Conservation (phyloP, 1,284 basidiomycete species). For the Dichomitus squalens region DNA sequence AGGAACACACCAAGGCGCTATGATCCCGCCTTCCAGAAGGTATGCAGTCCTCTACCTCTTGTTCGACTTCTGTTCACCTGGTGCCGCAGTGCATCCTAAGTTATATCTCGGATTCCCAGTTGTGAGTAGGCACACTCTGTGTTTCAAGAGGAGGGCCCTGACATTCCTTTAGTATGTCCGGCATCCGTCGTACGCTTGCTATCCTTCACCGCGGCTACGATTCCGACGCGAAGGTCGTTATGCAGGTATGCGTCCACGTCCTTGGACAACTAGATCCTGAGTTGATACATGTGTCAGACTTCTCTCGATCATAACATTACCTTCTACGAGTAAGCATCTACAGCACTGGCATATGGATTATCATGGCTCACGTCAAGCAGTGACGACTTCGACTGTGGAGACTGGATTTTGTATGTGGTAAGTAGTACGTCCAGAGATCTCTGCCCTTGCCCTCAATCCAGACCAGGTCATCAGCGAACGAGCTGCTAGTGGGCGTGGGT, state of each 20-base stretch:
- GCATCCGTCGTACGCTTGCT: conserved; percentile 50
- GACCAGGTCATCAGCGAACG: conserved; percentile 62
- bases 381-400: conserved; percentile 74
- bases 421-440: conserved; percentile 27
- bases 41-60: conserved; percentile 33
- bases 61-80: background rate
- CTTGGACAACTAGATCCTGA: background rate
- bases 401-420: conserved; percentile 83
- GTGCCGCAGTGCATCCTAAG: conserved; percentile 75
- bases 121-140: conserved; percentile 48
- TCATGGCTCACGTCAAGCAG: conserved; percentile 38
- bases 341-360: too few relatives aligned
- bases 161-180: conserved; percentile 52
- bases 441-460: background rate
- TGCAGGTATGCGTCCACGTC: conserved; percentile 56
- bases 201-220: conserved; percentile 20
- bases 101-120: conserved; percentile 84
- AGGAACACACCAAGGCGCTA: conserved; percentile 63
- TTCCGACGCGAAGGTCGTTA: conserved; percentile 58
- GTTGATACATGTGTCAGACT: conserved; percentile 47
- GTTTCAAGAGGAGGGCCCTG: background rate
- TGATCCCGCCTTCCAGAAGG: conserved; percentile 80
- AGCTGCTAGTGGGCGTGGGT: conserved; percentile 72
- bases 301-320: conserved; percentile 86
- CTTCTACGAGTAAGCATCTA: conserved; percentile 68